Evolutionary conservation across 1,284 basidiomycete genomes (phyloP), one percentile per base, ranked within the genome.

Genomic region (Leccinum pachyderme): DNA sequence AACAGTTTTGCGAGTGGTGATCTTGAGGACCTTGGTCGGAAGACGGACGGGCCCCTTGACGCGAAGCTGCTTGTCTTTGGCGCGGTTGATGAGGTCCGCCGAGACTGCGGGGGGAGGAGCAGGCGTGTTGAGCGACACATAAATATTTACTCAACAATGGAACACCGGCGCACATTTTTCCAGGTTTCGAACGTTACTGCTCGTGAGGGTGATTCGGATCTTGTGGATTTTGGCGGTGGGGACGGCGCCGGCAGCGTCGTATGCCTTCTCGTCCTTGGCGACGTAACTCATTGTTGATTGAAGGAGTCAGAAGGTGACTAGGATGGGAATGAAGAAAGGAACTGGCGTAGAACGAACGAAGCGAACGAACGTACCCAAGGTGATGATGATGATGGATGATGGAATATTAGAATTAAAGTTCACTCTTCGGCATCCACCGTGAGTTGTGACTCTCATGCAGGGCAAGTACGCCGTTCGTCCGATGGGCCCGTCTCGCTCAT

Each of bases 11-110:
- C 97, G 93, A 78, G 95, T 98, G 76, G 95, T 98, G 83, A 98
- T 95, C 78, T 93, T 93, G 71, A 99, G 87, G 70, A 93, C 88
- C 83, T 98, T 99, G 77, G 97, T 99, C 62, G 97, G 97, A 68
- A 99, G 92, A 67, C 97, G 92, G 69, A 99, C 95, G 64, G 97
- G 97, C 63, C 97, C 97, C 82, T 98, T 98, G 77, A 99, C 96
- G 63, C 91, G 93, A 72, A 99, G 93, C 77, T 98, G 93, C 83
- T 97, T 96, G 86, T 99, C 97, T 85, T 99, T 99, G 68, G 97
- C 96, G 63, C 97, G 89, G 85, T 95, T 94, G 78, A 99, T 91
- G 73, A 99, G 84, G 78, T 99, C 97, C 61, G 79, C 78, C 67
- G 93, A 98, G 86, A 99, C 96, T 95, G 63, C 11, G 37, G 3